phyloP scores from a whole-genome alignment of 2,329 filamentous ascomycete species.

The Xylariaceae sp. region DNA sequence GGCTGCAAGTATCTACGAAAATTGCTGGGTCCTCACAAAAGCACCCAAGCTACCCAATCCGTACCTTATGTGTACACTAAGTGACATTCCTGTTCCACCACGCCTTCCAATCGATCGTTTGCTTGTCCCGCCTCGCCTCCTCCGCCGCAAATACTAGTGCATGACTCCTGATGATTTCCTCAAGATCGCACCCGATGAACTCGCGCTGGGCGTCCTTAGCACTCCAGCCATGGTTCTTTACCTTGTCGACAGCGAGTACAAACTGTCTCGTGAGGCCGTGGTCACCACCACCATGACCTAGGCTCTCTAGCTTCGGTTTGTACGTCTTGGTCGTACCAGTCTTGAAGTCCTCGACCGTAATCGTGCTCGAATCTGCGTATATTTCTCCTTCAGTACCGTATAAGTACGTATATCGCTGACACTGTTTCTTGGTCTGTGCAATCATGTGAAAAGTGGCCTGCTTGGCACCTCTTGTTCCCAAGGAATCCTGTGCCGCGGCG shows the following conservation, averaged over 20 bases:
- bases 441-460: slow-evolving; percentile 92
- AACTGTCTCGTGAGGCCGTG: slow-evolving; percentile 78
- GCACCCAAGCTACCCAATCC: too few relatives aligned
- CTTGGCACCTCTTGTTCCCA: slow-evolving; percentile 62
- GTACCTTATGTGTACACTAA: background rate
- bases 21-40: too few relatives aligned
- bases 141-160: slow-evolving; percentile 93
- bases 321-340: slow-evolving; percentile 52
- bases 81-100: slow-evolving; percentile 67
- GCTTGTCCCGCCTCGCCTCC: slow-evolving; percentile 67
- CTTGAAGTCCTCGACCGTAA: slow-evolving; percentile 70
- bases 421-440: slow-evolving; percentile 81
- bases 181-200: slow-evolving; percentile 76
- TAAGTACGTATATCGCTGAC: slow-evolving; percentile 76
- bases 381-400: slow-evolving; percentile 88
- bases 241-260: slow-evolving; percentile 73
- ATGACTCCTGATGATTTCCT: slow-evolving; percentile 86
- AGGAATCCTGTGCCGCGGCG: slow-evolving; percentile 14
- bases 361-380: slow-evolving; percentile 73
- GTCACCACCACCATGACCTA: slow-evolving; percentile 73
- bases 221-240: slow-evolving; percentile 65
- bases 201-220: slow-evolving; percentile 69
- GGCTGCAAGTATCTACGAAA: too few relatives aligned
- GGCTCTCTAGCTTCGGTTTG: slow-evolving; percentile 56
- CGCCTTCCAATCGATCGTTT: slow-evolving; percentile 67